Conservation (phyloP, 441 rosid species). For the Gossypium trilobum region DNA sequence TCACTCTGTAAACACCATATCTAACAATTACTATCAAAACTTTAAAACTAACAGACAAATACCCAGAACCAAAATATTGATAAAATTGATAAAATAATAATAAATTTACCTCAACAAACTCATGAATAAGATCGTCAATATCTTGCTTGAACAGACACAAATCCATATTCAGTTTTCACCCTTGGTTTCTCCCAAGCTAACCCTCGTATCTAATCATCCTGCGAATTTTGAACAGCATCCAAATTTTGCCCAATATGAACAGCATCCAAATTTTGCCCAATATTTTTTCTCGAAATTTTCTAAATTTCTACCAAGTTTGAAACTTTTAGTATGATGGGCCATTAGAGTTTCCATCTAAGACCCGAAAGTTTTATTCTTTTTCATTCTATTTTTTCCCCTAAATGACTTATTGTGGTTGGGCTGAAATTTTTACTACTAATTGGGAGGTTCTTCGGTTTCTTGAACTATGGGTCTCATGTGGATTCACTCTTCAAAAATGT, state of each 20-base stretch:
- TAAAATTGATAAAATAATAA: background rate
- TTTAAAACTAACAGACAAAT: background rate
- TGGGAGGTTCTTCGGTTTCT: background rate
- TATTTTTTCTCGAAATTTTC: no score
- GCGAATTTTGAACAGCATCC: background rate
- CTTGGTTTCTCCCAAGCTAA: background rate
- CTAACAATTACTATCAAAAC: background rate
- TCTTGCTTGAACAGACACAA: constrained; percentile 57
- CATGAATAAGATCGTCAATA: constrained; percentile 58
- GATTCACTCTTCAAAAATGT: background rate
- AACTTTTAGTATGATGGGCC: background rate
- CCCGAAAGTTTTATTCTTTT: background rate
- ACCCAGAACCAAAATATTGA: background rate
- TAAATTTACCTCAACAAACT: constrained; percentile 44
- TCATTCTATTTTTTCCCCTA: no score
- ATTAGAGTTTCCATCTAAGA: background rate
- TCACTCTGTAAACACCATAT: constrained; percentile 27
- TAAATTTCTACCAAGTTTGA: no score
- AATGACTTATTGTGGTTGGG: background rate
- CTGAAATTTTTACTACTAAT: background rate
- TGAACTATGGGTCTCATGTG: background rate
- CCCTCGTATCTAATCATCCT: background rate
- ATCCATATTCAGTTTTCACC: constrained; percentile 24
- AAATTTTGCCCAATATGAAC: background rate
- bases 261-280: background rate